Percentiles rank a stretch among this genome's conserved stretches.
phyloP scores from a whole-genome alignment of 1,284 basidiomycete genomes.

The Stygiomarasmius scandens region DNA sequence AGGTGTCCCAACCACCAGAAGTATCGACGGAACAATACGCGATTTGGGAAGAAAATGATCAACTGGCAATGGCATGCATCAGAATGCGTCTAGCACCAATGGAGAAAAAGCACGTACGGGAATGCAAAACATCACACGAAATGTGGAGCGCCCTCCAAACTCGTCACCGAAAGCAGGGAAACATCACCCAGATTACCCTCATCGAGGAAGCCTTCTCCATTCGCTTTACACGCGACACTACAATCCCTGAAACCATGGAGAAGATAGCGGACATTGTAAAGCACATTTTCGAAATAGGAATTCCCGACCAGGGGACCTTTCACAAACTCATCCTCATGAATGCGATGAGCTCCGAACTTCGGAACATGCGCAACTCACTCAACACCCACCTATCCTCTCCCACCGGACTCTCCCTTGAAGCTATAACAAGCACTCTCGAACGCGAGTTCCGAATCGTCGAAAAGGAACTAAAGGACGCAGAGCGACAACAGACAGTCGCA shows the following conservation, averaged over 20 bases:
- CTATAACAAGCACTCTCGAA: not conserved
- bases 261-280: not conserved
- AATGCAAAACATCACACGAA: not conserved
- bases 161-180: constrained; percentile 1
- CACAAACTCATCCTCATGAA: not conserved
- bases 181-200: not conserved
- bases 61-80: not conserved
- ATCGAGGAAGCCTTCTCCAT: not conserved
- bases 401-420: not conserved
- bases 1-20: not conserved
- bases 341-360: not conserved
- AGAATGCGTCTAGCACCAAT: not conserved
- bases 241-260: not conserved
- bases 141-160: not conserved
- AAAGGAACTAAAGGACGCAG: not conserved
- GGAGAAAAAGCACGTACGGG: not conserved
- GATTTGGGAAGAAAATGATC: not conserved
- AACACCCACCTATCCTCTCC: not conserved
- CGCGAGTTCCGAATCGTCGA: not conserved
- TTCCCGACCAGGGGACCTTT: not conserved
- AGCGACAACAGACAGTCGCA: not conserved
- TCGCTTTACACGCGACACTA: not conserved
- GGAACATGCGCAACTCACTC: not conserved
- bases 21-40: not conserved
- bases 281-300: not conserved